A percentile compares a stretch with the other conserved stretches of the same genome.
Conservation (phyloP, 768 basidiomycete genomes). For the Suillus spraguei region DNA sequence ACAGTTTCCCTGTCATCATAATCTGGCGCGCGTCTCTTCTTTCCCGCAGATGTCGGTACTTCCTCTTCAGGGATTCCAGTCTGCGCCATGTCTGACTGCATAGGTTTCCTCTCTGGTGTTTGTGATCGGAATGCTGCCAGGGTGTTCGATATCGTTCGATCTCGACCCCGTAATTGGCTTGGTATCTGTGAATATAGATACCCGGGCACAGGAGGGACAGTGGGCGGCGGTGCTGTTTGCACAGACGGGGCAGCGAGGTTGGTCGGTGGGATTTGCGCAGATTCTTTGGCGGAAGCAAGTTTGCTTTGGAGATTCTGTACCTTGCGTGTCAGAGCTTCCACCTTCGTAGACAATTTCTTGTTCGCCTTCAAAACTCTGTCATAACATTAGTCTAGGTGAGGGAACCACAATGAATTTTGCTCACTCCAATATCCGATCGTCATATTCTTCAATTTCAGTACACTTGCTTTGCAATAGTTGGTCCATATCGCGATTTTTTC, state of each 20-base stretch:
- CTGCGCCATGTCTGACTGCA: constrained; percentile 24
- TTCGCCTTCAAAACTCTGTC: constrained; percentile 76
- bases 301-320: constrained; percentile 73
- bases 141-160: constrained; percentile 43
- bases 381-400: constrained; percentile 13
- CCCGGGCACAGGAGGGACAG: constrained; percentile 24
- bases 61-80: constrained; percentile 52
- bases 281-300: constrained; percentile 50
- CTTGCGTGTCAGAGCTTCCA: constrained; percentile 73
- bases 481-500: constrained; percentile 76
- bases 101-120: constrained; percentile 49
- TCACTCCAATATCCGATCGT: constrained; percentile 79
- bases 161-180: constrained; percentile 15
- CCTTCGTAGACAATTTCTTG: constrained; percentile 71
- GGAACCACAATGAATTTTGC: constrained; percentile 30
- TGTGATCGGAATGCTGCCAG: constrained; percentile 47
- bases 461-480: constrained; percentile 69
- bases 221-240: constrained; percentile 10
- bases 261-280: constrained; percentile 31
- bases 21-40: constrained; percentile 77
- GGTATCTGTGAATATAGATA: constrained; percentile 17
- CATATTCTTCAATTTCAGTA: constrained; percentile 81
- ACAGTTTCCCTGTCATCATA: constrained; percentile 68
- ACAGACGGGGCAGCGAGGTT: constrained; percentile 14
- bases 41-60: constrained; percentile 50